Base-by-base conservation (phyloP, 371 early-diverging fungal species). In the Lichtheimia corymbifera region DNA sequence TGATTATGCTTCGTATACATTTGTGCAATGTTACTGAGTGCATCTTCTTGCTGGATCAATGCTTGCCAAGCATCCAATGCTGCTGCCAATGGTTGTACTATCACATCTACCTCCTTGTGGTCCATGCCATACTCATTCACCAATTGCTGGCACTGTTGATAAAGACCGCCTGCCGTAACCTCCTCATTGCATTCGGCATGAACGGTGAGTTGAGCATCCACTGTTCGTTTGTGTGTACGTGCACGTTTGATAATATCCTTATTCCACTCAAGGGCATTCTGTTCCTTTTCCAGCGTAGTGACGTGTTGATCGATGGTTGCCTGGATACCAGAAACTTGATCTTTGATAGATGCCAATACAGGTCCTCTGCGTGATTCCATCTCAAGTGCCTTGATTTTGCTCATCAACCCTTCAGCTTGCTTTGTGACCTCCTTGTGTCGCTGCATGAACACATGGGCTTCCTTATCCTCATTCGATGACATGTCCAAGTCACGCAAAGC, bases 11-110 rank as follows among this genome's bases (percentile, higher is more conserved):
- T 55, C 14, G 68, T 28, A 0, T 64, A 65, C 15, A 55, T 20
- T n/a, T 67, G 71, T 15, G 74, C 53, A 1, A 65, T 52, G 6
- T 66, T 65, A 5, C 67, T 54, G 50, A 71, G 72, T 12, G 62
- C 68, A 30, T 67, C 58, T 41, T 73, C 74, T 5, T 62, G 58
- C n/a, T 60, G 59, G 18, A 77, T 63, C 3, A 57, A 52, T 0
- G 15, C 28, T 18, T 70, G 58, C n/a, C 73, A 43, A 17, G 69
- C 66, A 15, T 64, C 57, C 1, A 77, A 30, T 12, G 54, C 45
- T 14, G 64, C 11, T 0, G 35, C 11, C 35, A 35, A 35, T 35
- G 35, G 35, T 11, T 35, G 35, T 35, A 35, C 5, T 35, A 35
- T 5, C 9, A 1, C 35, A 35, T 35, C 35, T 11, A 35, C 35